Evolutionary conservation across 106 monocot species (phyloP).

Genomic region (Triglochin maritima): DNA sequence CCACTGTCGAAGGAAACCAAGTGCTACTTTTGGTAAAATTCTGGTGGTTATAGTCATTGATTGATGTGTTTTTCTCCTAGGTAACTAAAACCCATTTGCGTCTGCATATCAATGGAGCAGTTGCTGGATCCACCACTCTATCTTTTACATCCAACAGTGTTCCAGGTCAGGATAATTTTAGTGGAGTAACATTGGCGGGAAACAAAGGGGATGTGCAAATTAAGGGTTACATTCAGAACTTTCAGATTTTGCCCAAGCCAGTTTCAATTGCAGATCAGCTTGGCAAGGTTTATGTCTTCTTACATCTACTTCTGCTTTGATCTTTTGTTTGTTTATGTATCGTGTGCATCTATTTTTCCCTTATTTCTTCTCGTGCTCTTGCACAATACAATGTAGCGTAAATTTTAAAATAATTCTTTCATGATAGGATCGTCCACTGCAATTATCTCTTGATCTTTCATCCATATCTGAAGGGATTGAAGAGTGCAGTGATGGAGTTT

Average conservation of each 20-base stretch:
- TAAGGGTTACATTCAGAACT: constrained; percentile 49
- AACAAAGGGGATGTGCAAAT: constrained; percentile 37
- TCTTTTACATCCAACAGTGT: constrained; percentile 14
- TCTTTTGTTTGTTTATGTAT: background rate
- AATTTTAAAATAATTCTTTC: background rate
- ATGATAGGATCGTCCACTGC: constrained; percentile 64
- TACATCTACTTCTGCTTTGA: background rate
- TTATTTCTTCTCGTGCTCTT: too few relatives aligned
- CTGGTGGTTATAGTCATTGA: background rate
- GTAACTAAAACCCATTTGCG: constrained; percentile 32
- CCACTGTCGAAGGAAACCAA: too few relatives aligned
- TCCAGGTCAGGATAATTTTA: constrained; percentile 16
- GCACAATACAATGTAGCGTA: too few relatives aligned
- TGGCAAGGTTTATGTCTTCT: constrained; percentile 33
- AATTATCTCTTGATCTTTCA: constrained; percentile 49
- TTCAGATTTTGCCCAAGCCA: constrained; percentile 25
- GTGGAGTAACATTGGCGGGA: constrained; percentile 41
- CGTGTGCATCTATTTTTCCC: too few relatives aligned
- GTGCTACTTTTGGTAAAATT: background rate
- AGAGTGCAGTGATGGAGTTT: constrained; percentile 60
- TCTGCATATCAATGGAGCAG: constrained; percentile 58
- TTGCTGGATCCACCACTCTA: constrained; percentile 33
- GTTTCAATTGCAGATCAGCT: constrained; percentile 39
- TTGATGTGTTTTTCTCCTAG: constrained; percentile 17
- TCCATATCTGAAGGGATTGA: constrained; percentile 67